Evolutionary conservation across 1,284 basidiomycete genomes (phyloP), one percentile per base, ranked within the genome.

Genomic region (Schizophyllum commune): DNA sequence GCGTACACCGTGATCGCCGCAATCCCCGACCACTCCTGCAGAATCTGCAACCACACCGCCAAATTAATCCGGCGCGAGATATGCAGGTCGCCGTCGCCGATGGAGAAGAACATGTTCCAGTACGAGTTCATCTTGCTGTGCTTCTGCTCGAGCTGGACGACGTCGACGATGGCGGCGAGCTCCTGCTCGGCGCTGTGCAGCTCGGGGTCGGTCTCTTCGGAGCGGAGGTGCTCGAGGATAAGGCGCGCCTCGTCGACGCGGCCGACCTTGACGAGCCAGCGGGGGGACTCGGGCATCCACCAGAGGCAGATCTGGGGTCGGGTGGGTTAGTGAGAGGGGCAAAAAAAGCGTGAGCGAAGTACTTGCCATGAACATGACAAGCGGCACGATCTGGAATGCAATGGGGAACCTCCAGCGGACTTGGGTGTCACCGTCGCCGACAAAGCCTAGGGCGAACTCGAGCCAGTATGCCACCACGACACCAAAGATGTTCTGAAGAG

Each of bases 381-480:
- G 69, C 1, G 79, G 79, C 3, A 82, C 65, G 34, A 80, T 77
- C 64, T 81, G 79, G 69, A 82, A 80, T 2, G 78, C 79, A 22
- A 81, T 77, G 11, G 79, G 78, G 68, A 80, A 77, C 69, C 79
- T 62, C 66, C 68, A 68, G 56, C 68, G 60, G 21, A 71, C 62
- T 60, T 70, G 62, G 51, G 69, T 69, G 6, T 68, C 60, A 20
- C 80, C 80, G 63, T 81, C 77, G 20, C 75, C 78, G 33, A 81
- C 69, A 63, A 79, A 82, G 15, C 77, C 75, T 1, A 82, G 73
- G 2, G 77, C 79, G 65, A 82, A 83, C 65, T 81, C 78, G 7
- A 83, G 72, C 81, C 80, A 83, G 64, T 82, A 83, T 6, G 81
- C 81, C 54, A 82, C 73, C 22, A 80, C 80, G 32, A 83, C 80